Conservation (phyloP, 31 red algal genomes). For the Porphyra umbilicalis region DNA sequence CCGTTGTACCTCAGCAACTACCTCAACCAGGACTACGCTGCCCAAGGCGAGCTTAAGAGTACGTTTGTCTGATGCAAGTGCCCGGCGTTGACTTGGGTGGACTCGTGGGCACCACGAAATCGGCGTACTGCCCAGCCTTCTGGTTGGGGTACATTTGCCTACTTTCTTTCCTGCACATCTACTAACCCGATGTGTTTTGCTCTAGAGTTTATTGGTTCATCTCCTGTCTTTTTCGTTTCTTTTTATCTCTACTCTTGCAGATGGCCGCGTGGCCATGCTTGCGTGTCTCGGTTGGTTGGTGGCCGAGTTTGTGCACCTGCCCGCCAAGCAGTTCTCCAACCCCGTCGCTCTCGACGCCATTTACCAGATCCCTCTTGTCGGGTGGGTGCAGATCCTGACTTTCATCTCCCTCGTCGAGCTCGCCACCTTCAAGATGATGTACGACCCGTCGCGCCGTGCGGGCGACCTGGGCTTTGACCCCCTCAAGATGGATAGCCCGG, state of each 20-base stretch:
- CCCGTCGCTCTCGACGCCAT: conserved; percentile 74
- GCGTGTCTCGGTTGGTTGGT: conserved; percentile 81
- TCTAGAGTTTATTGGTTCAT: too few species aligned
- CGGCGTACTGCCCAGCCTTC: too few species aligned
- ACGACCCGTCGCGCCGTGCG: conserved; percentile 40
- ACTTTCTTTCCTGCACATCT: too few species aligned
- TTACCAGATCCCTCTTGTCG: conserved; percentile 59
- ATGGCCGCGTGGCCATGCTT: conserved; percentile 95
- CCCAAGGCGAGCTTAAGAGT: conserved; percentile 55
- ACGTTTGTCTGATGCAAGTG: background rate
- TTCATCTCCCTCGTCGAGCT: conserved; percentile 66
- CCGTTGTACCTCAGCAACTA: conserved; percentile 65
- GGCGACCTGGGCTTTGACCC: conserved; percentile 94
- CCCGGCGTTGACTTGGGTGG: background rate
- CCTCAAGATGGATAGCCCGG: conserved; percentile 34
- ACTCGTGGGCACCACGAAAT: too few species aligned
- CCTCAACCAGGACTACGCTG: conserved; percentile 68
- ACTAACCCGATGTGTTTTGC: too few species aligned
- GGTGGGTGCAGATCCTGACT: conserved; percentile 71
- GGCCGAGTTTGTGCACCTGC: conserved; percentile 88
- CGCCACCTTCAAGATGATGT: conserved; percentile 70
- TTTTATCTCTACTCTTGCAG: background rate
- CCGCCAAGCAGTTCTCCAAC: conserved; percentile 43
- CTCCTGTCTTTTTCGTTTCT: background rate
- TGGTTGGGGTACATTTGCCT: too few species aligned